A percentile compares a stretch with the other conserved stretches of the same genome.
phyloP scores from a whole-genome alignment of 208 protist species.

The Porcisia hertigi region DNA sequence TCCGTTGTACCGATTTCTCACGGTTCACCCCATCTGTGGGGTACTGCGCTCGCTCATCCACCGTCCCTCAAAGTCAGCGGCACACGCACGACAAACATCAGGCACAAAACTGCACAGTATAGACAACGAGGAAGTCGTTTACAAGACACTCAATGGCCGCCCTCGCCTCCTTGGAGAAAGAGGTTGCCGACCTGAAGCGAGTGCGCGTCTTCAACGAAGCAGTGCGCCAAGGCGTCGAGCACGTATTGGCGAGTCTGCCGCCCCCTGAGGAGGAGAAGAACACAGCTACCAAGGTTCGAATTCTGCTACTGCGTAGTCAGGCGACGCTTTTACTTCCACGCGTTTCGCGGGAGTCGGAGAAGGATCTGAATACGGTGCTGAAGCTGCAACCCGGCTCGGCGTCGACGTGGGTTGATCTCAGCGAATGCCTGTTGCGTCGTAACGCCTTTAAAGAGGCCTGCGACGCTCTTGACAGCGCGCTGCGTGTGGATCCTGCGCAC shows the following conservation, averaged over 20 bases:
- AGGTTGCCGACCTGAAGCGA: slow-evolving; percentile 48
- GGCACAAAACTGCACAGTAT: not conserved
- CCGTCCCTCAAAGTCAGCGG: not conserved
- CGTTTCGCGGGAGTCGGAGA: slow-evolving; percentile 78
- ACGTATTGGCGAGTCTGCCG: slow-evolving; percentile 48
- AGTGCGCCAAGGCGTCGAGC: slow-evolving; percentile 49
- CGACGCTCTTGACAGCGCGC: slow-evolving; percentile 72
- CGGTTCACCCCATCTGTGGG: not conserved
- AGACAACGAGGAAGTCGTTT: not conserved
- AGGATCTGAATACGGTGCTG: slow-evolving; percentile 68
- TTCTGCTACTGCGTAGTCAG: slow-evolving; percentile 66
- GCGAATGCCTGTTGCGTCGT: slow-evolving; percentile 74
- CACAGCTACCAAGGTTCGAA: slow-evolving; percentile 51
- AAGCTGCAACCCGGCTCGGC: slow-evolving; percentile 58
- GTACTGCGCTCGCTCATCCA: not conserved
- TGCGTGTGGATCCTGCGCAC: slow-evolving; percentile 45
- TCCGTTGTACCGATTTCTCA: not conserved
- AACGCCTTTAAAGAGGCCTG: slow-evolving; percentile 78
- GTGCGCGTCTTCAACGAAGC: slow-evolving; percentile 67
- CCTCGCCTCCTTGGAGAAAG: slow-evolving; percentile 55
- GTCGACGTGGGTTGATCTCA: slow-evolving; percentile 77
- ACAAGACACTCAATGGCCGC: slow-evolving; percentile 5
- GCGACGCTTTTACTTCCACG: slow-evolving; percentile 60
- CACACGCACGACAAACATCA: not conserved
- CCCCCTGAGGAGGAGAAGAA: slow-evolving; percentile 49